A percentile compares a stretch with the other conserved stretches of the same genome.
These are phyloP conservation scores for Staphylotrichum longicolle DNA, from an alignment of 495 filamentous ascomycete genomes.

Conservation along the genomic window DNA sequence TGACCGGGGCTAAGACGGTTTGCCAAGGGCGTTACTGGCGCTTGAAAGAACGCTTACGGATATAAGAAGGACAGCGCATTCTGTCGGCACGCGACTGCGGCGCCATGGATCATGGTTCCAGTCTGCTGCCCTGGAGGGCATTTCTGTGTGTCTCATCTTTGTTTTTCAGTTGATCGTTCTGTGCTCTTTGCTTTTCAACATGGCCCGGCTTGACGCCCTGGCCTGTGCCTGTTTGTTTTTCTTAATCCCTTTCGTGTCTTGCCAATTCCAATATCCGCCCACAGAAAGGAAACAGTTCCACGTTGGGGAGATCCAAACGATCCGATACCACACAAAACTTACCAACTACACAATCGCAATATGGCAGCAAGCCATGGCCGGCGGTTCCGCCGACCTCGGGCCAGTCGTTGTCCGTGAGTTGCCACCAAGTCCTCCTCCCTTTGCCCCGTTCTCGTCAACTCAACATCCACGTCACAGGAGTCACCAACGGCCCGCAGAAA, in stretches of 20 bases:
- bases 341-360: constrained; percentile 3
- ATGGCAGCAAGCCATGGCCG: constrained; percentile 5
- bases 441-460: background rate
- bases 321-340: constrained; percentile 5
- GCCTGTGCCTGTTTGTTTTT: background rate
- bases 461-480: background rate
- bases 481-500: background rate
- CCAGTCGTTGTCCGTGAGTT: constrained; percentile 6
- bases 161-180: background rate
- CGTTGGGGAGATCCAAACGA: constrained; percentile 9
- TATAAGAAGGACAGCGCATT: constrained; percentile 1
- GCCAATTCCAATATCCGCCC: background rate
- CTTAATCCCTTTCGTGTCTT: background rate
- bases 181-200: background rate
- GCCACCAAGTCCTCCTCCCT: background rate
- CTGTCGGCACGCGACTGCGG: background rate
- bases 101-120: too few species aligned
- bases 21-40: too few species aligned
- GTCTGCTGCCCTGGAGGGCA: too few species aligned
- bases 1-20: too few species aligned
- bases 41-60: too few species aligned
- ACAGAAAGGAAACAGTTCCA: background rate
- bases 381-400: background rate
- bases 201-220: background rate
- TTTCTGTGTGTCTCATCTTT: background rate